Evolutionary conservation across 2,329 filamentous ascomycete species (phyloP).

Genomic region (Capronia epimyces): DNA sequence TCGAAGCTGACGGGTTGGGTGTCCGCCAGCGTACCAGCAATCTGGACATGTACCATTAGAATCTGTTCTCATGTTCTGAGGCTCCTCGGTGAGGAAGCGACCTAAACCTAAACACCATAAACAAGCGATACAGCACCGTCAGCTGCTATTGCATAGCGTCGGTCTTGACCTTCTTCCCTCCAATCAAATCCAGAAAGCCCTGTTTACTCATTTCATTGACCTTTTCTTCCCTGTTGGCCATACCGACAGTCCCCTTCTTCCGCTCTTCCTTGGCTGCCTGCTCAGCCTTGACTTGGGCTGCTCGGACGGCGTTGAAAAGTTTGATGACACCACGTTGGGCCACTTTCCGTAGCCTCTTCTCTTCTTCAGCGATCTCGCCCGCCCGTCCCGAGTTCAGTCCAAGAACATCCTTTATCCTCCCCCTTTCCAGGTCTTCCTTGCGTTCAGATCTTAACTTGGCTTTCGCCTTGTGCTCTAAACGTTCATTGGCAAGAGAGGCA

Average conservation of each 20-base stretch:
- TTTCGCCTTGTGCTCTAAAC: constrained; percentile 74
- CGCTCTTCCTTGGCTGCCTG: constrained; percentile 61
- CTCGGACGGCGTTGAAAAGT: constrained; percentile 90
- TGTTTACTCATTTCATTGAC: constrained; percentile 95
- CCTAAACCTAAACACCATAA: background rate
- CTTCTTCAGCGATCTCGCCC: constrained; percentile 58
- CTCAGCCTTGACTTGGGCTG: constrained; percentile 84
- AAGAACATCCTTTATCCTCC: constrained; percentile 80
- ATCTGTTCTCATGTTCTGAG: constrained; percentile 15
- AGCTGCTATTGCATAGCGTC: background rate
- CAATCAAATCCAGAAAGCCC: constrained; percentile 88
- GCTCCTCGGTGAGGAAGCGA: constrained; percentile 9
- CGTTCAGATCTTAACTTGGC: constrained; percentile 75
- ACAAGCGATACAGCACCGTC: background rate
- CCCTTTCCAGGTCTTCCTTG: constrained; percentile 73
- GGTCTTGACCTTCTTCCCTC: constrained; percentile 38
- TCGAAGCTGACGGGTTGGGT: constrained; percentile 7
- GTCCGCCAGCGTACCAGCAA: too few species aligned
- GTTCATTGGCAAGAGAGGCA: constrained; percentile 65
- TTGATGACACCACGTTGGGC: constrained; percentile 92
- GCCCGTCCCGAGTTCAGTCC: constrained; percentile 52
- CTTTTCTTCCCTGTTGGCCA: constrained; percentile 75
- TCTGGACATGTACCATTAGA: constrained; percentile 18
- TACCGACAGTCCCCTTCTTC: constrained; percentile 70
- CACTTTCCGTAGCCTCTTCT: constrained; percentile 76